Evolutionary conservation across 2,329 filamentous ascomycete genomes (phyloP).

Genomic region (Xylariaceae sp.): DNA sequence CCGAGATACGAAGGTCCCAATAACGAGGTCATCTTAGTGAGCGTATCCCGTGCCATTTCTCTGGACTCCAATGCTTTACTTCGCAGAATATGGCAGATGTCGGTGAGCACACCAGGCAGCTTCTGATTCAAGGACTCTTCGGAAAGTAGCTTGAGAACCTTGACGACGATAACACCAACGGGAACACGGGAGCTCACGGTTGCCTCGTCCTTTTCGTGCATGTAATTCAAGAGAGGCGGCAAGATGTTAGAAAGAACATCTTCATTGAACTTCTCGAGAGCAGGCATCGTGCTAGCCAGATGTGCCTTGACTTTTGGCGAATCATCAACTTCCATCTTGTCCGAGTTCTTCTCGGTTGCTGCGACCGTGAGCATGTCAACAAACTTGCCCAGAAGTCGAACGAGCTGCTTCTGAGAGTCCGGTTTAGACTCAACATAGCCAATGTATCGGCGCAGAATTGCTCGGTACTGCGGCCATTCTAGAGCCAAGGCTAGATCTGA

Average conservation of each 20-base stretch:
- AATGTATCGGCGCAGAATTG: constrained; percentile 77
- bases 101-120: constrained; percentile 78
- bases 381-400: constrained; percentile 74
- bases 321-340: constrained; percentile 42
- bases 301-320: constrained; percentile 32
- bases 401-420: constrained; percentile 78
- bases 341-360: constrained; percentile 34
- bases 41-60: constrained; percentile 83
- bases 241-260: constrained; percentile 73
- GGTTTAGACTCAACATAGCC: constrained; percentile 75
- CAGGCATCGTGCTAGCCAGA: constrained; percentile 62
- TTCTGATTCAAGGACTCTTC: constrained; percentile 65
- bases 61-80: constrained; percentile 84
- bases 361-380: constrained; percentile 68
- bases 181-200: constrained; percentile 90
- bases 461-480: constrained; percentile 87
- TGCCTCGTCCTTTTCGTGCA: constrained; percentile 91
- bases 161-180: constrained; percentile 81
- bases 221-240: constrained; percentile 72
- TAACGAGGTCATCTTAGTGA: constrained; percentile 75
- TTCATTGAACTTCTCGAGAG: constrained; percentile 58
- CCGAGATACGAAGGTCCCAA: constrained; percentile 79
- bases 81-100: constrained; percentile 87
- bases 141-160: constrained; percentile 77
- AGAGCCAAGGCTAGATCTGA: constrained; percentile 68